Conservation (phyloP, 1,284 basidiomycete species). For the Microbotryomycetes sp. region DNA sequence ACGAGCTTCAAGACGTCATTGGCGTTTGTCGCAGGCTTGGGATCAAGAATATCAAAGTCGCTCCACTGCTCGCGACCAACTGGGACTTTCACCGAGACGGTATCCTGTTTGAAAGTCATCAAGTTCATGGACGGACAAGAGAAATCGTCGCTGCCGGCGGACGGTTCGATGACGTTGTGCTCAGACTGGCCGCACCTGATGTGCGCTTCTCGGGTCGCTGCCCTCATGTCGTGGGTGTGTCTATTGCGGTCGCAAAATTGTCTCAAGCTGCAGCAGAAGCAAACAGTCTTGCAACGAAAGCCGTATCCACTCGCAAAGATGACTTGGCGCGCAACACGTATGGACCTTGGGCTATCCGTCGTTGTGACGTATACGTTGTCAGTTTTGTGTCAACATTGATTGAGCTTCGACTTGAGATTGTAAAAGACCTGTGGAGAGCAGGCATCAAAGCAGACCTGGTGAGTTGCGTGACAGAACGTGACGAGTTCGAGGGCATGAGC, state of each 20-base stretch:
- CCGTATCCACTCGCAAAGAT: conserved; percentile 43
- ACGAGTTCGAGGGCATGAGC: not conserved
- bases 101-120: conserved; percentile 50
- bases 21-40: conserved; percentile 46
- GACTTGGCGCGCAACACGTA: conserved; percentile 46
- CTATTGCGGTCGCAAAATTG: conserved; percentile 50
- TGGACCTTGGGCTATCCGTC: conserved; percentile 47
- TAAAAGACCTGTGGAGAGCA: conserved; percentile 51
- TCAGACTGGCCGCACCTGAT: conserved; percentile 46
- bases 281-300: conserved; percentile 42
- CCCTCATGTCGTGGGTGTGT: conserved; percentile 50
- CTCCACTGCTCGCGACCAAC: conserved; percentile 45
- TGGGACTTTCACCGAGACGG: conserved; percentile 49
- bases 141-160: conserved; percentile 49
- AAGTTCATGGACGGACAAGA: conserved; percentile 44
- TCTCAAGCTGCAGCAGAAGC: conserved; percentile 46
- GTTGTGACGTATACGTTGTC: conserved; percentile 54
- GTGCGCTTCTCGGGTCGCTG: conserved; percentile 30
- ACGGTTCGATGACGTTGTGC: conserved; percentile 49
- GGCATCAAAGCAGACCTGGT: conserved; percentile 52
- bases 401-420: conserved; percentile 47
- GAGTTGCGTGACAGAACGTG: conserved; percentile 5
- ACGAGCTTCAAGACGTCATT: conserved; percentile 41
- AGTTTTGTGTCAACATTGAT: conserved; percentile 47
- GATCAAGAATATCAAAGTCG: conserved; percentile 47